Base-by-base conservation (phyloP, 2,329 filamentous ascomycete species). In the Neonectria magnoliae region DNA sequence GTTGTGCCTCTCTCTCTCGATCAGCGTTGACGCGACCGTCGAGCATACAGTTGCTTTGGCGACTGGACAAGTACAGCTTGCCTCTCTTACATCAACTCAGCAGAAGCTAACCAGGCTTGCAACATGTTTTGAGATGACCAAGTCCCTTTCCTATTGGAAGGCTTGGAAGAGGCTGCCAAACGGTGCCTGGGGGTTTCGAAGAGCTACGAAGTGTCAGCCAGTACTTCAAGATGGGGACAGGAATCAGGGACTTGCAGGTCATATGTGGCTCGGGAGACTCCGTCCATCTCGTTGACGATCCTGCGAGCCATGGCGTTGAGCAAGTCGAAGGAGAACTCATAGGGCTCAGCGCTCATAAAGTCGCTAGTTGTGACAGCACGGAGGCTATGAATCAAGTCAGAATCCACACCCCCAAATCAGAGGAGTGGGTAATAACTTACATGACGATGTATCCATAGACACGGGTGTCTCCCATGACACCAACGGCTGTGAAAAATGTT, bases 401-500 rank as follows among this genome's bases (percentile, higher is more conserved):
- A 45, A 45, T 45, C 16, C 18, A 25, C 42, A 4, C 11, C 18
- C 18, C 11, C 20, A 33, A 33, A 16, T 6, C 53, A 45, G 14
- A 27, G 38, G 38, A 45, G 5, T 45, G 11, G 16, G n/a, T 10
- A n/a, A 22, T 33, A 31, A 45, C 53, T 52, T 41, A 52, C 33
- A 57, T 60, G 6, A 48, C 20, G 33, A 60, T 50, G 22, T 60
- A 53, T 25, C 51, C 51, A 14, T 57, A 67, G 11, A 61, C 53
- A 13, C 65, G 61, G 9, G 22, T 52, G n/a, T 67, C 62, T 6
- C 57, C 62, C 44, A 65, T 56, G 29, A 65, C 57, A 14, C 57
- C 65, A 29, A 67, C 62, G 10, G 53, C 60, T 62, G 11, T 45
- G 20, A 45, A 45, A 50, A 48, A 5, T n/a, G 41, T 6, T 18